Conservation (phyloP, 2,329 filamentous ascomycete species). For the Curvularia spicifera region DNA sequence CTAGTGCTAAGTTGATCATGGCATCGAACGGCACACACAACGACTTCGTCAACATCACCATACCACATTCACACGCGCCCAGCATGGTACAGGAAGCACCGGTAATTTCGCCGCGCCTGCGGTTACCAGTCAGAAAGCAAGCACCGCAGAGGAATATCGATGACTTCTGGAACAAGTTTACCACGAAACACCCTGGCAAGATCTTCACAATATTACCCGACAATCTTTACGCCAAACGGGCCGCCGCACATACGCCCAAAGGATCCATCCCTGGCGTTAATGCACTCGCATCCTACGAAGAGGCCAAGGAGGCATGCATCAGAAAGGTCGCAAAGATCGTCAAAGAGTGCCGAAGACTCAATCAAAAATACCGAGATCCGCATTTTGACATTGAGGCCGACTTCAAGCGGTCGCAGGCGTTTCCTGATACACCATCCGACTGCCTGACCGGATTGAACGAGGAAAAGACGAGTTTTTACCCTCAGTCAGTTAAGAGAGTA, state of each 20-base stretch:
- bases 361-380: conserved; percentile 85
- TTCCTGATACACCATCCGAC: conserved; percentile 49
- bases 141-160: conserved; percentile 72
- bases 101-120: conserved; percentile 25
- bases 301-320: conserved; percentile 72
- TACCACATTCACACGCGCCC: conserved; percentile 45
- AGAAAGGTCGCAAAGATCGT: conserved; percentile 65
- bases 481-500: conserved; percentile 77
- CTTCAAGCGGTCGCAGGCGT: conserved; percentile 60
- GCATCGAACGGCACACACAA: conserved; percentile 45
- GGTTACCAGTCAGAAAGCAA: conserved; percentile 53
- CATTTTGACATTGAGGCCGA: conserved; percentile 86
- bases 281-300: conserved; percentile 71
- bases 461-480: conserved; percentile 54
- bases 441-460: conserved; percentile 59
- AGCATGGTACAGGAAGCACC: conserved; percentile 44
- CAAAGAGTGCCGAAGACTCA: conserved; percentile 72
- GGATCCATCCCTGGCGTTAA: conserved; percentile 65
- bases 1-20: conserved; percentile 38
- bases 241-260: conserved; percentile 62
- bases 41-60: conserved; percentile 48
- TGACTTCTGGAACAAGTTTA: conserved; percentile 74
- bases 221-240: conserved; percentile 68
- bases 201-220: conserved; percentile 74
- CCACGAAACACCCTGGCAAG: conserved; percentile 73